phyloP scores from a whole-genome alignment of 495 filamentous ascomycete species.

The Poronia punctata region DNA sequence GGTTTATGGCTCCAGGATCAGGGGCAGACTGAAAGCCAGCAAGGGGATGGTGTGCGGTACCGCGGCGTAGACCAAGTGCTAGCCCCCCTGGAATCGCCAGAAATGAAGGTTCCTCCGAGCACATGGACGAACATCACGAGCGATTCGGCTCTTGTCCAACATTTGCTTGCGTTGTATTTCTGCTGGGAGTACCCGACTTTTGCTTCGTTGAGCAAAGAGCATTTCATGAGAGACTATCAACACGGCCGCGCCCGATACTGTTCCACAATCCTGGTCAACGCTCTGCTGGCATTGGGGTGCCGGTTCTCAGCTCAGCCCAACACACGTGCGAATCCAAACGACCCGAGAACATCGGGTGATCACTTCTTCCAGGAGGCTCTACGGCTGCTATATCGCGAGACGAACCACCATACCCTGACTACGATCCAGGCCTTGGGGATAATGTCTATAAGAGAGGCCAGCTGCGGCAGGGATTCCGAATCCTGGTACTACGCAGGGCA shows the following conservation, averaged over 20 bases:
- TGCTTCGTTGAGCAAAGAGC: slow-evolving; percentile 61
- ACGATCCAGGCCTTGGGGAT: slow-evolving; percentile 73
- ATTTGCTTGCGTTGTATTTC: slow-evolving; percentile 67
- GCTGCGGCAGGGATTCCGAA: slow-evolving; percentile 57
- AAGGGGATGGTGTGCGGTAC: slow-evolving; percentile 15
- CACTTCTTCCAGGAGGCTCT: slow-evolving; percentile 66
- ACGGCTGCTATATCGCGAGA: slow-evolving; percentile 48
- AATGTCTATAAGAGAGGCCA: slow-evolving; percentile 62
- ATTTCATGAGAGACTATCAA: slow-evolving; percentile 61
- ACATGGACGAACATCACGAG: slow-evolving; percentile 57
- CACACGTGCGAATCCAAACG: slow-evolving; percentile 53
- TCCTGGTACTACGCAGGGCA: slow-evolving; percentile 61
- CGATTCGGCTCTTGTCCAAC: slow-evolving; percentile 51
- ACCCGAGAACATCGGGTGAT: slow-evolving; percentile 60
- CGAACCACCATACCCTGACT: slow-evolving; percentile 56
- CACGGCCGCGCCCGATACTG: slow-evolving; percentile 53
- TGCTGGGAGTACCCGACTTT: slow-evolving; percentile 76
- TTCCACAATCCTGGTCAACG: slow-evolving; percentile 68
- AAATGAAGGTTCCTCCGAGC: slow-evolving; percentile 30
- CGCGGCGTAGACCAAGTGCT: slow-evolving; percentile 32
- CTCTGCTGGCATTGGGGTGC: slow-evolving; percentile 64
- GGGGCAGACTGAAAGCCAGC: slow-evolving; percentile 2
- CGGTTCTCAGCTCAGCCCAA: slow-evolving; percentile 61
- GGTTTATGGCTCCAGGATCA: slow-evolving; percentile 34
- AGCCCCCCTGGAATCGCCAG: slow-evolving; percentile 23